phyloP scores from a whole-genome alignment of 75 land plant species.

The Sequoia sempervirens region DNA sequence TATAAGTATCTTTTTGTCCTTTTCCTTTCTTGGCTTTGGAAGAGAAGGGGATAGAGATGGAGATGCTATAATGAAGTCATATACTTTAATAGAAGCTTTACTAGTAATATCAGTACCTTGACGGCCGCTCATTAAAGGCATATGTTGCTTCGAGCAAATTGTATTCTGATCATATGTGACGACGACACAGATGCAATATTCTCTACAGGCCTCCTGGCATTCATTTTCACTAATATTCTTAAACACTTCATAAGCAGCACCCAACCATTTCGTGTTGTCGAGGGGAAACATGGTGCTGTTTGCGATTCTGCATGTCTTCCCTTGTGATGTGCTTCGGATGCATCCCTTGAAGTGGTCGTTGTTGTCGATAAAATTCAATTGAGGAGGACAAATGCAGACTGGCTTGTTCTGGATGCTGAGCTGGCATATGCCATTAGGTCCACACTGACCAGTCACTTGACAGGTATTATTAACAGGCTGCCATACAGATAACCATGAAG shows the following conservation, averaged over 20 bases:
- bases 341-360: background rate
- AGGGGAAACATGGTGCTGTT: background rate
- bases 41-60: too few relatives aligned
- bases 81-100: background rate
- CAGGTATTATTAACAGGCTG: too few relatives aligned
- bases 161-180: background rate
- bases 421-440: too few relatives aligned
- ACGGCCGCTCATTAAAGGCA: background rate
- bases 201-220: background rate
- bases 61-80: constrained; percentile 88
- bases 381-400: constrained; percentile 62
- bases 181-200: background rate
- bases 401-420: constrained; percentile 30
- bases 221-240: background rate
- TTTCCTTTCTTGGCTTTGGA: too few relatives aligned
- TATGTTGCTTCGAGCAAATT: background rate
- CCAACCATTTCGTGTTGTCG: background rate
- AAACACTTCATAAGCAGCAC: background rate
- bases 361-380: background rate
- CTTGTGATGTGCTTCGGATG: background rate
- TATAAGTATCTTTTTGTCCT: too few relatives aligned
- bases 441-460: too few relatives aligned
- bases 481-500: too few relatives aligned
- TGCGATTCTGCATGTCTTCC: background rate
- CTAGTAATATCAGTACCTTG: background rate